These are phyloP conservation scores for Boletus coccyginus DNA, from an alignment of 768 basidiomycete genomes.

Conservation along the genomic window DNA sequence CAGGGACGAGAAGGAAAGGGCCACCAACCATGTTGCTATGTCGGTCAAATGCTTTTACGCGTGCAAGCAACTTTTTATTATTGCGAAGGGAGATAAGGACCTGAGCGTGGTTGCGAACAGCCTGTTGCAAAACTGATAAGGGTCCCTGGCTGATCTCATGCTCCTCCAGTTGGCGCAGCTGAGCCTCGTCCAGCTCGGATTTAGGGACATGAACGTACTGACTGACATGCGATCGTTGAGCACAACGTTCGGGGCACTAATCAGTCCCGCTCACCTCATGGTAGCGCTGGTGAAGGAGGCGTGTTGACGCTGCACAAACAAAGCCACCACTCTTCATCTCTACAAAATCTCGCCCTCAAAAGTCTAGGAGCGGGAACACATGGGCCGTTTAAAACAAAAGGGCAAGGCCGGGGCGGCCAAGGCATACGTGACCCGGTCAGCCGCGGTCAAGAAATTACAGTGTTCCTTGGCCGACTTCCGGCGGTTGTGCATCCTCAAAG, in stretches of 20 bases:
- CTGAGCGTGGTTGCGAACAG: constrained; percentile 96
- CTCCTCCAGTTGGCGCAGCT: constrained; percentile 93
- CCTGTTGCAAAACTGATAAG: constrained; percentile 92
- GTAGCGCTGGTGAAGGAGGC: constrained; percentile 9
- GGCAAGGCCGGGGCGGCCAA: constrained; percentile 91
- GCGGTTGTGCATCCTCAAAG: constrained; percentile 95
- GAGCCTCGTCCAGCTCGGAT: constrained; percentile 96
- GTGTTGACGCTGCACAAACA: constrained; percentile 34
- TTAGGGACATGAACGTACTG: constrained; percentile 97
- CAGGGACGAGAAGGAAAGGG: not conserved
- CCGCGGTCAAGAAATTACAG: constrained; percentile 93
- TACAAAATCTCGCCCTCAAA: not conserved
- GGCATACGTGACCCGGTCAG: constrained; percentile 86
- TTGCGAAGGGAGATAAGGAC: constrained; percentile 96
- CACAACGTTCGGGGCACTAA: not conserved
- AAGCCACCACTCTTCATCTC: constrained; percentile 8
- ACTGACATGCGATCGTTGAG: constrained; percentile 41
- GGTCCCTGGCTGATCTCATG: constrained; percentile 99
- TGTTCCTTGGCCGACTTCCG: constrained; percentile 97
- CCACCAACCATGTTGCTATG: constrained; percentile 94
- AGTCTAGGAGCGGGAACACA: constrained; percentile 24
- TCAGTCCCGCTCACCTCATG: constrained; percentile 31
- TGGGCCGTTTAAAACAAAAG: constrained; percentile 80
- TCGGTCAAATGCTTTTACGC: constrained; percentile 98
- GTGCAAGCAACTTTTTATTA: constrained; percentile 94